Evolutionary conservation across 1,284 basidiomycete genomes (phyloP).

Genomic region (Anthracocystis panici-leucophaei): DNA sequence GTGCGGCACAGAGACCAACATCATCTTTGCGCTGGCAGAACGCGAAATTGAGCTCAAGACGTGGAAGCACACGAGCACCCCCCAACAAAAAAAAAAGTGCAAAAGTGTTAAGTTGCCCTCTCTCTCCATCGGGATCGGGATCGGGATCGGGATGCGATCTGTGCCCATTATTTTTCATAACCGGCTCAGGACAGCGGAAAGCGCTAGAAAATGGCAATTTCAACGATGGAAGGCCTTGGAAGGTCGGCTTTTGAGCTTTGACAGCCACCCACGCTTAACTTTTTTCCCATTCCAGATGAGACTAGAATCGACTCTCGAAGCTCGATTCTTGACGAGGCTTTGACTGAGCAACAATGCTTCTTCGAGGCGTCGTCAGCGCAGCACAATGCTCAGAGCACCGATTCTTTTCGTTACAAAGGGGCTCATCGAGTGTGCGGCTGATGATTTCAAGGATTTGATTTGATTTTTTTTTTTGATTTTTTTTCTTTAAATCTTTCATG

Average conservation of each 20-base stretch:
- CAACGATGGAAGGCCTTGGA: conserved; percentile 27
- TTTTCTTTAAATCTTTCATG: not conserved
- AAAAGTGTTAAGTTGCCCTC: not conserved
- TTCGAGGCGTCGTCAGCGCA: conserved; percentile 1
- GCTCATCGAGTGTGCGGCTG: not conserved
- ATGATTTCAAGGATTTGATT: not conserved
- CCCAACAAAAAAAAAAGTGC: not conserved
- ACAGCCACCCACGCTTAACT: not conserved
- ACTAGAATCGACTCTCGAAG: conserved; percentile 6
- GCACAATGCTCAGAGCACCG: not conserved
- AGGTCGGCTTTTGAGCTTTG: conserved; percentile 3
- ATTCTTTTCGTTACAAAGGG: too few relatives aligned
- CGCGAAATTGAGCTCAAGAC: conserved; percentile 7
- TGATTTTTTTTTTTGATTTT: too few relatives aligned
- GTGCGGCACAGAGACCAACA: conserved; percentile 7
- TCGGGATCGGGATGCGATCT: not conserved
- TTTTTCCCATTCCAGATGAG: conserved; percentile 6
- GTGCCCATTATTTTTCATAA: too few relatives aligned
- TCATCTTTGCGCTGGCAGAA: not conserved
- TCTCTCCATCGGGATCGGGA: conserved; percentile 4
- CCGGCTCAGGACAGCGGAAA: conserved; percentile 5
- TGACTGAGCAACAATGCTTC: not conserved
- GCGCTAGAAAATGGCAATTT: conserved; percentile 5
- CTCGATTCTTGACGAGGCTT: not conserved
- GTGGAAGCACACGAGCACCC: conserved; percentile 4